Evolutionary conservation across 106 monocot species (phyloP).

Genomic region (Dactylorhiza incarnata): DNA sequence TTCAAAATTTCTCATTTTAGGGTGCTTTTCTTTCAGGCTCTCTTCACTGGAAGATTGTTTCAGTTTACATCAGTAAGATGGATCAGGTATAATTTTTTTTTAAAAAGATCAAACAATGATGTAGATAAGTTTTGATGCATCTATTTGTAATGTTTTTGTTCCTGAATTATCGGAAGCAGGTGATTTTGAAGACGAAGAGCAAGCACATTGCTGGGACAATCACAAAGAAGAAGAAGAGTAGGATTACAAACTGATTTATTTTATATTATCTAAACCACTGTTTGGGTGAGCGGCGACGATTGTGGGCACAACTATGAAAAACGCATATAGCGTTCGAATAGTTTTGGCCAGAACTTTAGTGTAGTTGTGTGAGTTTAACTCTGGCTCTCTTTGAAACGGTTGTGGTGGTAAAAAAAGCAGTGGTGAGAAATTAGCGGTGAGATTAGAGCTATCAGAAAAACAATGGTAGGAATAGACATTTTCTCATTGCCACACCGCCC

Average conservation of each 20-base stretch:
- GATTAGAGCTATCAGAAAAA: too few relatives aligned
- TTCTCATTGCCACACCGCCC: too few relatives aligned
- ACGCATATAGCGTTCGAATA: too few relatives aligned
- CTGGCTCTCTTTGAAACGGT: too few relatives aligned
- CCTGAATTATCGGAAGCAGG: constrained; percentile 24
- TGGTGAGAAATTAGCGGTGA: too few relatives aligned
- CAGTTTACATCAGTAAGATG: constrained; percentile 61
- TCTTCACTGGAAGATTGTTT: constrained; percentile 83
- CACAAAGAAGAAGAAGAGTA: constrained; percentile 98
- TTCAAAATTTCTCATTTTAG: not conserved
- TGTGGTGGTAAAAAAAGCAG: too few relatives aligned
- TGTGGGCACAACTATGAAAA: too few relatives aligned
- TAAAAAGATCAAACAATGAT: not conserved
- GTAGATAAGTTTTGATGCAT: not conserved
- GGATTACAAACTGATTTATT: not conserved
- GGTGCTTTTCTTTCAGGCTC: constrained; percentile 34
- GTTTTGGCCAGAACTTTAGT: too few relatives aligned
- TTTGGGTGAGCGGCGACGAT: too few relatives aligned
- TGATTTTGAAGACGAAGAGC: constrained; percentile 94
- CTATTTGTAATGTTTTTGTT: not conserved
- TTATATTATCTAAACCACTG: too few relatives aligned
- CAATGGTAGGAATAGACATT: too few relatives aligned
- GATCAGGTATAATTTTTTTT: constrained; percentile 32
- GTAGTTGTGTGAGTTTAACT: too few relatives aligned
- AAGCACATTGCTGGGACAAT: constrained; percentile 86